Base-by-base conservation (phyloP, 2,329 filamentous ascomycete species). In the Grosmannia serpens region DNA sequence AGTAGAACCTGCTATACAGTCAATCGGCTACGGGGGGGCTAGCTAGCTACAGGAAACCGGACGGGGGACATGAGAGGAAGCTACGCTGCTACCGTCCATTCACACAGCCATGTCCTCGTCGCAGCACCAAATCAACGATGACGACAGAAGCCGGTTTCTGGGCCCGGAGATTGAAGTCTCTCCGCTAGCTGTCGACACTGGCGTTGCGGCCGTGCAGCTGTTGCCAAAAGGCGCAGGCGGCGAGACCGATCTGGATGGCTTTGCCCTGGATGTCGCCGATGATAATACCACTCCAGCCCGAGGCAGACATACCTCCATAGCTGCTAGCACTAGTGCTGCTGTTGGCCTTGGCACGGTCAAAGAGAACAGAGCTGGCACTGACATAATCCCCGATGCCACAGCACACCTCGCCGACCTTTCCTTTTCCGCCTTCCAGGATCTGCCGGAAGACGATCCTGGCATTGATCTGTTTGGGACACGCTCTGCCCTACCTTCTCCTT, bases 381-480 rank as follows among this genome's bases (percentile, higher is more conserved):
- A 64, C 62, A 65, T 76, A 65, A 74, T 79, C 64, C 75, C 79
- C 62, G 56, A 41, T 27, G 57, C 31, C 17, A 22, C 72, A 38
- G 69, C 75, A 20, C 75, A 78, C 55, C 83, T 83, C 65, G 71
- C 72, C 61, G 76, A 80, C 62, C 83, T 82, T 64, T 70, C 75
- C 26, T 83, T 81, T 63, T 66, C 77, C 3, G 10, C 58, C 1
- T 82, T 78, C 64, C 71, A 74, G 63, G 69, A 70, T 52, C 66
- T 78, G 11, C 35, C 13, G 13, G 62, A 71, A 27, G 75, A 75
- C 11, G 55, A 61, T 58, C 73, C 73, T 61, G 67, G 67, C 53
- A 31, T 52, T 20, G 70, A 73, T 46, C 58, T 69, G 33, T 73
- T 71, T 53, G 62, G 65, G 8, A 62, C 66, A 15, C 61, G 62